Percentiles rank a stretch among this genome's conserved stretches.
These are phyloP conservation scores for Didymella arachidicola DNA, from an alignment of 2,329 filamentous ascomycete species.

Conservation along the genomic window DNA sequence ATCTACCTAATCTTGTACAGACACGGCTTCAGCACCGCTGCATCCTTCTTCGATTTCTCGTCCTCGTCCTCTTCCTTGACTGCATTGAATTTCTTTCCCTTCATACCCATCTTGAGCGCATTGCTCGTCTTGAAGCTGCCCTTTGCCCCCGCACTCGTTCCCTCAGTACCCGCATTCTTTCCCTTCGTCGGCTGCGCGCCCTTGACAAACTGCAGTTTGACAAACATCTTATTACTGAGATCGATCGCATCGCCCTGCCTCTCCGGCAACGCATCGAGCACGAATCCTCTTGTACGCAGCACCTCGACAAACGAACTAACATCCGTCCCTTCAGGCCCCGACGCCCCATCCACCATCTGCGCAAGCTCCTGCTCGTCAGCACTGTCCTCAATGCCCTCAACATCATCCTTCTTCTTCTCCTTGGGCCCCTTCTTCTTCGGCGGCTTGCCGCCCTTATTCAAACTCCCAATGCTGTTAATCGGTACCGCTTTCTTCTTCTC, in stretches of 20 bases:
- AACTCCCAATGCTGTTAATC: conserved; percentile 71
- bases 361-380: conserved; percentile 67
- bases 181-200: conserved; percentile 76
- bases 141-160: conserved; percentile 50
- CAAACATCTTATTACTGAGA: conserved; percentile 96
- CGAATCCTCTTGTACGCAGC: conserved; percentile 79
- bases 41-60: conserved; percentile 66
- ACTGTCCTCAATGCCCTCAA: conserved; percentile 58
- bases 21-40: conserved; percentile 88
- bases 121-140: conserved; percentile 65
- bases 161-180: conserved; percentile 67
- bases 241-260: conserved; percentile 73
- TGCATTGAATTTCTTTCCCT: conserved; percentile 44
- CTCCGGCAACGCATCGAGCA: conserved; percentile 65
- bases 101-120: conserved; percentile 65
- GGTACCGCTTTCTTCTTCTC: conserved; percentile 57
- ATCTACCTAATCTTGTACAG: conserved; percentile 86
- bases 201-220: conserved; percentile 95
- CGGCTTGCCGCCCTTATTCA: conserved; percentile 24
- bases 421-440: conserved; percentile 49
- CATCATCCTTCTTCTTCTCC: conserved; percentile 54
- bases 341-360: conserved; percentile 71
- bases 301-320: conserved; percentile 87
- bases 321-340: conserved; percentile 77
- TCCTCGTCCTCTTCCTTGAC: conserved; percentile 59